Evolutionary conservation across 805 yeast species (phyloP), one percentile per base, ranked within the genome.

Genomic region (Torulaspora franciscae): DNA sequence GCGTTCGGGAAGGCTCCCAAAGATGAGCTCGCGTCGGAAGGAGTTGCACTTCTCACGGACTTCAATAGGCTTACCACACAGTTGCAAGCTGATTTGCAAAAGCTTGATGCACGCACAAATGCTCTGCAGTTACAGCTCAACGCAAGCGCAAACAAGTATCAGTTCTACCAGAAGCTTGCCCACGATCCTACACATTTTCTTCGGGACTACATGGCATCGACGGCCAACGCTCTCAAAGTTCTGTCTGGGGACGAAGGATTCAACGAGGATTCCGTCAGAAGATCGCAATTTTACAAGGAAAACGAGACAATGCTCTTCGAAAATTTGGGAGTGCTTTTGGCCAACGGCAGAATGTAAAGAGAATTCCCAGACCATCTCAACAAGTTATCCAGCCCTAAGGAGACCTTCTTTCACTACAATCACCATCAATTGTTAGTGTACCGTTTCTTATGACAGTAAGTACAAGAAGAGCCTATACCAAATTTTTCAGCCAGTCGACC

Each of bases 191-290:
- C 81, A 3, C 74, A 74, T 19, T 86, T 88, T 56, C 68, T 93
- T 54, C 72, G 81, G 44, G 74, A 79, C 41, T 85, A 95, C 77
- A 71, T 81, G 49, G 83, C 81, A 35, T 82, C 88, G 35, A 95
- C 93, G 64, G 73, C 88, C 11, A 86, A 88, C 48, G 85, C 91
- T 38, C 73, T 93, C 58, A 89, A 85, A 67, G 85, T 91, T 10
- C 73, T 93, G 51, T 77, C 88, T 48, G 89, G 95, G 52, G 98
- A 93, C 56, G 93, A 85, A 56, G 91, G 90, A 7, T 85, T 81
- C 66, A 82, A 81, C 60, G 97, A 91, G 67, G 97, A 90, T 61
- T 72, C 78, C 15, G 95, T 88, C 4, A 80, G 99, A 69, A 77
- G 84, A 57, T 79, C 96, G 3, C 80, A 81, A 13, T 93, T 83